These are phyloP conservation scores for Talaromyces verruculosus DNA, from an alignment of 2,329 filamentous ascomycete species.

Conservation along the genomic window DNA sequence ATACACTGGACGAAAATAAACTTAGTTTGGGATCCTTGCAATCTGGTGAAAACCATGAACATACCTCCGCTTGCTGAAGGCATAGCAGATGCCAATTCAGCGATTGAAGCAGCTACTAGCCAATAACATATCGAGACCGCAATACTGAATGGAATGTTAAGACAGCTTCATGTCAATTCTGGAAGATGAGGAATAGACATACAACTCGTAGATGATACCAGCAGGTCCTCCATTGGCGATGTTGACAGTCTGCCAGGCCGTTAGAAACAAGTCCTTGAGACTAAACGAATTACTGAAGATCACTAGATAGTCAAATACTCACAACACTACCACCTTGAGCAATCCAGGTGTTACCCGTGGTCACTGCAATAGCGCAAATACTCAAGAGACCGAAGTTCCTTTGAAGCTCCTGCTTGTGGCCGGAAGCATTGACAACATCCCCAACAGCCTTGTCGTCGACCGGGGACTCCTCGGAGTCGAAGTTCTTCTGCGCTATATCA, in stretches of 20 bases:
- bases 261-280: slow-evolving; percentile 13
- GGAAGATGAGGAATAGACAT: slow-evolving; percentile 18
- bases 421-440: slow-evolving; percentile 61
- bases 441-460: slow-evolving; percentile 34
- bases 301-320: slow-evolving; percentile 33
- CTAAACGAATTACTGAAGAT: neutral
- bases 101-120: slow-evolving; percentile 58
- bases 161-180: neutral
- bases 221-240: slow-evolving; percentile 63
- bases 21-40: slow-evolving; percentile 5
- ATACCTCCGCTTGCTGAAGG: slow-evolving; percentile 58
- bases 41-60: slow-evolving; percentile 15
- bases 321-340: slow-evolving; percentile 62
- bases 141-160: slow-evolving; percentile 34
- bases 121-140: slow-evolving; percentile 56
- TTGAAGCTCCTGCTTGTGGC: slow-evolving; percentile 63
- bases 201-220: slow-evolving; percentile 63
- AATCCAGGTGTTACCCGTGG: slow-evolving; percentile 66
- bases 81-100: slow-evolving; percentile 61
- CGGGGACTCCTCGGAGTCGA: slow-evolving; percentile 26
- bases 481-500: slow-evolving; percentile 28
- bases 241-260: slow-evolving; percentile 44
- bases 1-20: slow-evolving; percentile 48
- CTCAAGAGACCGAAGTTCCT: slow-evolving; percentile 62
- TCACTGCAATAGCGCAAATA: slow-evolving; percentile 61